Base-by-base conservation (phyloP, 164 flowering plant genomes). In the Litsea cubeba region DNA sequence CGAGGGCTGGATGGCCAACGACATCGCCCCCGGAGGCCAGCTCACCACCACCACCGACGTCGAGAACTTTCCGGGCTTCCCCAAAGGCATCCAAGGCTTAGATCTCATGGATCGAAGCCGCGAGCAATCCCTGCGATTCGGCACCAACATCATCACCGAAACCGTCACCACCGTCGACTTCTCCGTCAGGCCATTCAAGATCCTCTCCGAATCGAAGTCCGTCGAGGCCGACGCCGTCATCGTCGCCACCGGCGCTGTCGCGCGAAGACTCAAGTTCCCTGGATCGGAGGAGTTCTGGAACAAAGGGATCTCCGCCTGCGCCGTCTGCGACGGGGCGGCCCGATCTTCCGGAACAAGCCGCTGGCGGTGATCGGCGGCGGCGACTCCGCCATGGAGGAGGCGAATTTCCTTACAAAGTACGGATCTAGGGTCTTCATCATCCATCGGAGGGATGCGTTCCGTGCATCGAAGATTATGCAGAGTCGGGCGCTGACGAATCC, bases 311-410 rank as follows among this genome's bases (percentile, higher is more conserved):
- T 93, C 98, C 0, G 98, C 94, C 12, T 90, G 92, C 60, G 94
- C 94, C 1, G 91, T 90, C 3, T 88, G 94, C 50, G 94, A 90
- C 49, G 94, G 94, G 0, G 99, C 98, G 0, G 95, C 95, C 98
- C 98, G 0, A 92, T 92, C 3, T 95, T 95, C 75, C 72, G 93
- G 77, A 80, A 89, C 81, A 90, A 90, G 78, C 94, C 94, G 0
- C 76, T 95, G 72, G 99, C 90, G 14, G 98, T 95, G 62, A 91
- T 95, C 7, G 99, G 99, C 0, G 98, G 99, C 10, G 98, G 98
- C 0, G 99, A 95, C 72, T 93, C 99, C 3, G 98, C 99, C 0
- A 95, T 93, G 97, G 99, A 95, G 74, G 98, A 95, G 70, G 97
- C 97, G 3, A 93, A 73, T 22, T 93, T 85, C 77, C 80, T 95